Evolutionary conservation across 768 basidiomycete genomes (phyloP).

Genomic region (Boletus subparvulus): DNA sequence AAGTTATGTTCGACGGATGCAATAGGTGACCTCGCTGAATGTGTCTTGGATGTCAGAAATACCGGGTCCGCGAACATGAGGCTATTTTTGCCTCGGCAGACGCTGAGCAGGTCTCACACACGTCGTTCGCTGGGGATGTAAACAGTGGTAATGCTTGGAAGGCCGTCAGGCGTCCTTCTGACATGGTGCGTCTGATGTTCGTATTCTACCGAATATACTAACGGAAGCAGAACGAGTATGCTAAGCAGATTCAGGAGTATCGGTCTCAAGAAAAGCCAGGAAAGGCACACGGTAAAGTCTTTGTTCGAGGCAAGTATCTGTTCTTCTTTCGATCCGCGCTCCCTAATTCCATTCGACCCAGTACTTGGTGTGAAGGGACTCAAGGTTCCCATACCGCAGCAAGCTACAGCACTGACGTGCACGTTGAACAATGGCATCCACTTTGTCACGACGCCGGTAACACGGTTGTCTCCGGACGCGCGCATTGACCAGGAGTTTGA

Average conservation of each 20-base stretch:
- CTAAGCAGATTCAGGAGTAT: slow-evolving; percentile 84
- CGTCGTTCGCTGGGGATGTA: slow-evolving; percentile 75
- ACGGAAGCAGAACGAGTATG: slow-evolving; percentile 80
- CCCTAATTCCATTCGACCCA: slow-evolving; percentile 28
- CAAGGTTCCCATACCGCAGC: slow-evolving; percentile 73
- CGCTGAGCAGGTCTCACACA: slow-evolving; percentile 67
- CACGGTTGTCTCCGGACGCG: slow-evolving; percentile 53
- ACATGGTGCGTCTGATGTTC: slow-evolving; percentile 66
- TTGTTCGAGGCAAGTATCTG: slow-evolving; percentile 72
- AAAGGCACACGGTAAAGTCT: slow-evolving; percentile 89
- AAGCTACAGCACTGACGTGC: slow-evolving; percentile 74
- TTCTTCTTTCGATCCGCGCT: not conserved
- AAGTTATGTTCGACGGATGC: slow-evolving; percentile 7
- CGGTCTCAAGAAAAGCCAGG: slow-evolving; percentile 72
- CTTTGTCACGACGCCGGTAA: slow-evolving; percentile 88
- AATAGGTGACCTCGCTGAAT: not conserved
- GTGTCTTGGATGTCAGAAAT: slow-evolving; percentile 49
- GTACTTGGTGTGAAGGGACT: slow-evolving; percentile 77
- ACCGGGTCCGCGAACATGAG: slow-evolving; percentile 77
- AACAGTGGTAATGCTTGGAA: slow-evolving; percentile 84
- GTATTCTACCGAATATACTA: not conserved
- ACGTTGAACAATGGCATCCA: slow-evolving; percentile 97
- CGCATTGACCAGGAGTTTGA: slow-evolving; percentile 89
- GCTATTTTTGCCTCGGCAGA: slow-evolving; percentile 83
- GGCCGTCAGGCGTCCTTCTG: slow-evolving; percentile 83